Evolutionary conservation across 129 eudicot species (phyloP), one percentile per base, ranked within the genome.

Genomic region (Centaurea solstitialis): DNA sequence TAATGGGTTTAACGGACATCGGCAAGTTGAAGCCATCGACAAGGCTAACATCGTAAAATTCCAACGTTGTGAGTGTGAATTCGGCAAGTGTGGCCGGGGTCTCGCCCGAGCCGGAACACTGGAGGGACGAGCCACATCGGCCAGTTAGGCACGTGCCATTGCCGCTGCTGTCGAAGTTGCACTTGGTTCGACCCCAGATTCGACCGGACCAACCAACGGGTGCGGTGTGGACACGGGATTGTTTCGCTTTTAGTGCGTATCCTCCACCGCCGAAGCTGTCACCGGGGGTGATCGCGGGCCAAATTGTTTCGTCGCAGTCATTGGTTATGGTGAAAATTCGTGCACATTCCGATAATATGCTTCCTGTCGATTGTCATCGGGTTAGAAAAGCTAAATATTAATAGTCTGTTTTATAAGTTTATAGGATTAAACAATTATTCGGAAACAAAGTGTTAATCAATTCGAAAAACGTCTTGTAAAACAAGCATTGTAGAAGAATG

Each of bases 121-220:
- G 84, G 21, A 90, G 92, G 12, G 90, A 79, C 11, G 90, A 69
- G 50, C 95, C 95, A 47, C 95, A 90, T 23, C 86, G 59, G 6
- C 92, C 95, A 0, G 95, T 90, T 33, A 76, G 77, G 77, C 95
- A 90, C 62, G 78, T 82, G 30, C 95, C 95, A 0, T 76, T 80
- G 13, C 95, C 95, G 7, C 45, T 67, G 68, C 28, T 68, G 77
- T 90, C 81, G 68, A 90, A 90, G 71, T 82, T 86, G 88, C 95
- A 90, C 17, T 91, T 91, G 72, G 90, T 90, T 82, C 95, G 82
- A 20, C 92, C 95, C 95, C 95, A 90, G 30, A 90, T 90, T 20
- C 95, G 87, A 28, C 95, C 95, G 1, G 85, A 77, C 95, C 95
- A 90, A 0, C 86, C 80, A 0, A 17, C 17, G 6, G 92, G 90